A percentile compares a stretch with the other conserved stretches of the same genome.
Conservation (phyloP, 176 grass and related monocot genomes). For the Lolium multiflorum region DNA sequence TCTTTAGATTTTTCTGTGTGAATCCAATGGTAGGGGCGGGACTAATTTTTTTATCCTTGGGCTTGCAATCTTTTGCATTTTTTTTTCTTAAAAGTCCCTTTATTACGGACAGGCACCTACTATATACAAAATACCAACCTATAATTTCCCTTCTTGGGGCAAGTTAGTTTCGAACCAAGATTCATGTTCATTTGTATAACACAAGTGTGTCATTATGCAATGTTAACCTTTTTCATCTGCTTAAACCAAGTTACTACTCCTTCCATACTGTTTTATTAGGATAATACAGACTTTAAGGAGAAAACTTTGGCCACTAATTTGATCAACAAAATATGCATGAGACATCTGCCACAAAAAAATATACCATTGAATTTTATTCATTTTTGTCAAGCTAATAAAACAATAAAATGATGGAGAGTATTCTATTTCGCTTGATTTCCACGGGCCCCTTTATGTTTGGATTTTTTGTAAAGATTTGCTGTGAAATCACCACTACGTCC, state of each 20-base stretch:
- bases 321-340: too few species aligned
- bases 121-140: background rate
- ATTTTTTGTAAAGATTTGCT: background rate
- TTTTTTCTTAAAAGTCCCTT: background rate
- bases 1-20: background rate
- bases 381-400: background rate
- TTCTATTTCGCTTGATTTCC: background rate
- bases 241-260: background rate
- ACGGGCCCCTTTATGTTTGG: background rate
- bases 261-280: too few species aligned
- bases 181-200: background rate
- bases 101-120: background rate
- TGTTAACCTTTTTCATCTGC: background rate
- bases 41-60: background rate
- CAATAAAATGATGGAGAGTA: background rate
- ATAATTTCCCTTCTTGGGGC: background rate
- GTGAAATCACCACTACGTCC: background rate
- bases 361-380: too few species aligned
- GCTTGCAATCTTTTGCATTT: background rate
- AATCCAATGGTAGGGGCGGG: background rate
- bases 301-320: too few species aligned
- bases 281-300: too few species aligned
- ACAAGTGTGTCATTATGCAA: background rate
- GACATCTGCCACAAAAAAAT: too few species aligned
- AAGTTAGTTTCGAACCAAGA: background rate